Evolutionary conservation across 2,329 filamentous ascomycete species (phyloP).

Genomic region (Laburnicola sp.): DNA sequence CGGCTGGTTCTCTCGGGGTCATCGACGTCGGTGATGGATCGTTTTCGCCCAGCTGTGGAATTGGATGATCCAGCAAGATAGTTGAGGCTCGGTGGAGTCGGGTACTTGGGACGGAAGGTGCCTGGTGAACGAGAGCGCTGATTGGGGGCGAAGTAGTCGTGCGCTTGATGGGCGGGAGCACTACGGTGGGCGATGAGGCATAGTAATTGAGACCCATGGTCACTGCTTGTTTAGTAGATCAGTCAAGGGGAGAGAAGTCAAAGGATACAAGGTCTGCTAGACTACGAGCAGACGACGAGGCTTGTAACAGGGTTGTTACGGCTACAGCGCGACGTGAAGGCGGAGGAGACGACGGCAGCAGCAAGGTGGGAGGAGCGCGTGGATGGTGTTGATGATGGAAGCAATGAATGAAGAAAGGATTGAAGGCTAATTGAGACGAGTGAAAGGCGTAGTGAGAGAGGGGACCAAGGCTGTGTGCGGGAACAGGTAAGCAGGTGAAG

Average conservation of each 20-base stretch:
- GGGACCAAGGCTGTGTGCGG: constrained; percentile 21
- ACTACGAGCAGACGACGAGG: constrained; percentile 32
- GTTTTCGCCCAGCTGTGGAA: constrained; percentile 67
- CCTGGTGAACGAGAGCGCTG: constrained; percentile 41
- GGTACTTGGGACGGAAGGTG: constrained; percentile 45
- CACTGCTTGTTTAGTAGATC: constrained; percentile 47
- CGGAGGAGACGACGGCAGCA: constrained; percentile 17
- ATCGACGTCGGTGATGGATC: constrained; percentile 76
- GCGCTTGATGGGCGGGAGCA: constrained; percentile 48
- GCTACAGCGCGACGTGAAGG: constrained; percentile 32
- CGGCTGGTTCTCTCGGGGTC: constrained; percentile 62
- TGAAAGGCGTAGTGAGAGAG: constrained; percentile 12
- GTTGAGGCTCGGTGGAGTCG: constrained; percentile 49
- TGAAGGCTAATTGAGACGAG: constrained; percentile 21
- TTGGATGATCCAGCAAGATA: constrained; percentile 47
- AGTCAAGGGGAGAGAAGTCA: constrained; percentile 28
- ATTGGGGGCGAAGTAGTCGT: constrained; percentile 41
- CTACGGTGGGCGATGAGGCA: constrained; percentile 52
- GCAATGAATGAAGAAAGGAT: constrained; percentile 17
- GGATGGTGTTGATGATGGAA: constrained; percentile 13
- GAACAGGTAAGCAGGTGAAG: constrained; percentile 32
- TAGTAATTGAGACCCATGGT: constrained; percentile 52
- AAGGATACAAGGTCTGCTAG: constrained; percentile 41
- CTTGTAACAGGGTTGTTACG: constrained; percentile 29
- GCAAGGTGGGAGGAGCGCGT: constrained; percentile 21